Evolutionary conservation across 441 rosid genomes (phyloP).

Genomic region (Flueggea neowawraea): DNA sequence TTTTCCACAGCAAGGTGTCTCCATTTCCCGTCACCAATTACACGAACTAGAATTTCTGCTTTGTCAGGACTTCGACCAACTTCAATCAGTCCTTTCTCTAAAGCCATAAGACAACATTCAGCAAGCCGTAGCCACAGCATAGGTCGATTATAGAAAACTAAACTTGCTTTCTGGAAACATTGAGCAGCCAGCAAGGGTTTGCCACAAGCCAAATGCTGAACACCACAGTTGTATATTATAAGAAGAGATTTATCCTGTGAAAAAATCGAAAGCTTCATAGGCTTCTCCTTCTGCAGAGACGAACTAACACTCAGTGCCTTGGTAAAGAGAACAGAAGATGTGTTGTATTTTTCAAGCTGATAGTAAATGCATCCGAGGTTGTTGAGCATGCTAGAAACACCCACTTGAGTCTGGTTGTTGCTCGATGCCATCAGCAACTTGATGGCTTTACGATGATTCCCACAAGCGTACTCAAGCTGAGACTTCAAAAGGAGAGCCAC

Average conservation of each 20-base stretch:
- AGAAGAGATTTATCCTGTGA: slow-evolving; percentile 89
- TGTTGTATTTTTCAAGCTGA: slow-evolving; percentile 67
- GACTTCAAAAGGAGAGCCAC: slow-evolving; percentile 90
- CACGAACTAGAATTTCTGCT: slow-evolving; percentile 54
- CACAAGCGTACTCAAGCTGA: slow-evolving; percentile 94
- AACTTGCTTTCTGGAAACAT: slow-evolving; percentile 80
- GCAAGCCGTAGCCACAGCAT: slow-evolving; percentile 93
- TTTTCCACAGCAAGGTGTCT: slow-evolving; percentile 68
- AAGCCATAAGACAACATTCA: slow-evolving; percentile 93
- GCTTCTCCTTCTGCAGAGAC: slow-evolving; percentile 69
- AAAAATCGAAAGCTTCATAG: slow-evolving; percentile 54
- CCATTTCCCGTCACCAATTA: slow-evolving; percentile 93
- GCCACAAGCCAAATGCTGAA: slow-evolving; percentile 83
- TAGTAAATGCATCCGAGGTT: slow-evolving; percentile 98
- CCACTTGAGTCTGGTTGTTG: slow-evolving; percentile 51
- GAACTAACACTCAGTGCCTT: slow-evolving; percentile 69
- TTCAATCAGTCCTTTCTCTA: slow-evolving; percentile 66
- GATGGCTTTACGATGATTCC: slow-evolving; percentile 89
- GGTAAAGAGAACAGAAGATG: slow-evolving; percentile 65
- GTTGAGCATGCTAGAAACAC: slow-evolving; percentile 68
- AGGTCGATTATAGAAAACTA: slow-evolving; percentile 62
- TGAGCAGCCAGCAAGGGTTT: slow-evolving; percentile 85
- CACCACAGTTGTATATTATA: slow-evolving; percentile 80
- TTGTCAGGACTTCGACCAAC: slow-evolving; percentile 32
- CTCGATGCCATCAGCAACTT: slow-evolving; percentile 85